Conservation (phyloP, 106 monocot species). For the Amphibolis antarctica region DNA sequence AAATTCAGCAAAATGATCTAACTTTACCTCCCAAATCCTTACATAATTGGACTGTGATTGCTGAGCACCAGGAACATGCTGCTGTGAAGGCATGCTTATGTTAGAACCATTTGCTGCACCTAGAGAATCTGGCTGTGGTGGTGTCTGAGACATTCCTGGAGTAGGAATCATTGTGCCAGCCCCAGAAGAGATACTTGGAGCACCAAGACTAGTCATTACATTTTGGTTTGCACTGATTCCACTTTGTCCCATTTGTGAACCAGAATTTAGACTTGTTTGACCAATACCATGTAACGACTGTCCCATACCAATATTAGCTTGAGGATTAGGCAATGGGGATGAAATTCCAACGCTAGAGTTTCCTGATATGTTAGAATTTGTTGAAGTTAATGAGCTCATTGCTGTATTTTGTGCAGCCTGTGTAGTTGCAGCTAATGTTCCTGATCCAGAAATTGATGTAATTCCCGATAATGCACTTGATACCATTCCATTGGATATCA, state of each 20-base stretch:
- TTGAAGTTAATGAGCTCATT: conserved; percentile 51
- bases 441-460: conserved; percentile 47
- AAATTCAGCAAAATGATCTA: too few relatives aligned
- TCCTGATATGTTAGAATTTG: conserved; percentile 48
- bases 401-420: conserved; percentile 56
- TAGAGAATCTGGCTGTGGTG: conserved; percentile 37
- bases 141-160: conserved; percentile 62
- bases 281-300: conserved; percentile 41
- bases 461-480: conserved; percentile 49
- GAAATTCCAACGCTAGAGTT: conserved; percentile 58
- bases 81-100: conserved; percentile 52
- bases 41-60: conserved; percentile 68
- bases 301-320: conserved; percentile 39
- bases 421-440: conserved; percentile 28
- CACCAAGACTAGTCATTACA: conserved; percentile 43
- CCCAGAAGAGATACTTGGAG: conserved; percentile 49
- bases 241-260: conserved; percentile 69
- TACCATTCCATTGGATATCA: conserved; percentile 80
- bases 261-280: conserved; percentile 44
- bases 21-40: conserved; percentile 95
- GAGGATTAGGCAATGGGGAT: conserved; percentile 44
- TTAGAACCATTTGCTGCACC: conserved; percentile 41
- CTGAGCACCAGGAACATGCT: conserved; percentile 44
- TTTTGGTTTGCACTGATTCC: conserved; percentile 57
- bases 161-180: conserved; percentile 91